Evolutionary conservation across 1,284 basidiomycete species (phyloP).

Genomic region (Ceratobasidium sp.): DNA sequence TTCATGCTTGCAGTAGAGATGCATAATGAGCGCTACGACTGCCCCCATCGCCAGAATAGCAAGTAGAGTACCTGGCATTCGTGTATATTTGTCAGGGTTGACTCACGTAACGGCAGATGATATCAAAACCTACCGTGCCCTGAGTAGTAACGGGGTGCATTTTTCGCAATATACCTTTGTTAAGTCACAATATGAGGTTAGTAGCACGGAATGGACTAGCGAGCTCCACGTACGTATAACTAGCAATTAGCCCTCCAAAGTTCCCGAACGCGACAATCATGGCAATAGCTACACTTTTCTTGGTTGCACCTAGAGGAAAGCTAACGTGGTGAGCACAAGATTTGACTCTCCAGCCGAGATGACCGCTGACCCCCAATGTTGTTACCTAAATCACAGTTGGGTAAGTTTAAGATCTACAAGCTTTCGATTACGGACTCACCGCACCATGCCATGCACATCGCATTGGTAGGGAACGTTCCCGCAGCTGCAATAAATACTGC

Average conservation of each 20-base stretch:
- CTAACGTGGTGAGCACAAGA: not conserved
- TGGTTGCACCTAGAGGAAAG: constrained; percentile 52
- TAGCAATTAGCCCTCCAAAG: constrained; percentile 55
- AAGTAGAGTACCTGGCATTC: constrained; percentile 42
- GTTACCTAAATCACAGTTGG: not conserved
- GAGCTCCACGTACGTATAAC: constrained; percentile 53
- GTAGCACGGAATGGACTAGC: not conserved
- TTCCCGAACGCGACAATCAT: constrained; percentile 57
- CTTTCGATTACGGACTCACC: constrained; percentile 1
- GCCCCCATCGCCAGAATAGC: constrained; percentile 11
- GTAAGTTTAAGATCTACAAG: not conserved
- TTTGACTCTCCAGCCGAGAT: constrained; percentile 1
- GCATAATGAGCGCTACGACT: constrained; percentile 20
- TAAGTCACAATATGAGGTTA: too few relatives aligned
- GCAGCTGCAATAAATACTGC: constrained; percentile 58
- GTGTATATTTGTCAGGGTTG: too few relatives aligned
- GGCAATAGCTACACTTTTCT: constrained; percentile 56
- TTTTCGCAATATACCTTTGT: constrained; percentile 37
- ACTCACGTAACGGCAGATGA: too few relatives aligned
- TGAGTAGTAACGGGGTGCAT: constrained; percentile 25
- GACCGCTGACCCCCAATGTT: constrained; percentile 54
- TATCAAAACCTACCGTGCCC: too few relatives aligned
- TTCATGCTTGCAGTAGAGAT: constrained; percentile 30
- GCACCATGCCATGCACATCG: constrained; percentile 57
- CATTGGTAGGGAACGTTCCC: constrained; percentile 58